Evolutionary conservation across 306 rosid genomes (phyloP).

Genomic region (Acacia acuminata): DNA sequence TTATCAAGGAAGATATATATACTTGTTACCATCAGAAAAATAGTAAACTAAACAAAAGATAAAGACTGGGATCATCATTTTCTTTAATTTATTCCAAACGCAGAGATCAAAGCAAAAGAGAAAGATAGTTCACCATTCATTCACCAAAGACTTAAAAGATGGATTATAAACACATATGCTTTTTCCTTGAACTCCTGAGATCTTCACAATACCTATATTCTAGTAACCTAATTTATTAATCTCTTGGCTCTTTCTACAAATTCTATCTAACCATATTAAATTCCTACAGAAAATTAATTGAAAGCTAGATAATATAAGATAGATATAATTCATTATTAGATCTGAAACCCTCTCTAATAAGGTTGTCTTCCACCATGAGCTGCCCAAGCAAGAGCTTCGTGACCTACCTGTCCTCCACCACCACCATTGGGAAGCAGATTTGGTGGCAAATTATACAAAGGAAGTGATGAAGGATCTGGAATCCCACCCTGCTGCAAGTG

Average conservation of each 20-base stretch:
- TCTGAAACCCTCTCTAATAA: slow-evolving; percentile 33
- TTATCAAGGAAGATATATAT: no score
- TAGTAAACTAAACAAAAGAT: not conserved
- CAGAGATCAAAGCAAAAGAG: slow-evolving; percentile 18
- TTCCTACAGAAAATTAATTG: slow-evolving; percentile 2
- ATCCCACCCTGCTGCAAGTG: slow-evolving; percentile 52
- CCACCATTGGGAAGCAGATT: slow-evolving; percentile 70
- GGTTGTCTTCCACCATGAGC: slow-evolving; percentile 65
- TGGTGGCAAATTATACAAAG: slow-evolving; percentile 64
- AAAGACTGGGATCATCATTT: slow-evolving; percentile 28
- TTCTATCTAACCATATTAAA: slow-evolving; percentile 11
- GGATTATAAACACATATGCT: slow-evolving; percentile 17
- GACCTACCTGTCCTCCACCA: slow-evolving; percentile 66
- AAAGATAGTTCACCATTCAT: slow-evolving; percentile 32
- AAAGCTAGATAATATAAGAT: not conserved
- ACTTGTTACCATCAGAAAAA: not conserved
- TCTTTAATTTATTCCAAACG: slow-evolving; percentile 46
- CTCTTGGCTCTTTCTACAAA: not conserved
- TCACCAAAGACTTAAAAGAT: slow-evolving; percentile 41
- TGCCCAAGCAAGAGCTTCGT: slow-evolving; percentile 71
- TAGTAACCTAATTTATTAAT: not conserved
- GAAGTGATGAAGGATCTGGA: slow-evolving; percentile 67
- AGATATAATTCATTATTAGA: not conserved
- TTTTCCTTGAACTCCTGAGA: slow-evolving; percentile 11
- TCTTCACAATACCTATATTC: not conserved